phyloP scores from a whole-genome alignment of 352 stramenopile species.

The Phytophthora fragariae region DNA sequence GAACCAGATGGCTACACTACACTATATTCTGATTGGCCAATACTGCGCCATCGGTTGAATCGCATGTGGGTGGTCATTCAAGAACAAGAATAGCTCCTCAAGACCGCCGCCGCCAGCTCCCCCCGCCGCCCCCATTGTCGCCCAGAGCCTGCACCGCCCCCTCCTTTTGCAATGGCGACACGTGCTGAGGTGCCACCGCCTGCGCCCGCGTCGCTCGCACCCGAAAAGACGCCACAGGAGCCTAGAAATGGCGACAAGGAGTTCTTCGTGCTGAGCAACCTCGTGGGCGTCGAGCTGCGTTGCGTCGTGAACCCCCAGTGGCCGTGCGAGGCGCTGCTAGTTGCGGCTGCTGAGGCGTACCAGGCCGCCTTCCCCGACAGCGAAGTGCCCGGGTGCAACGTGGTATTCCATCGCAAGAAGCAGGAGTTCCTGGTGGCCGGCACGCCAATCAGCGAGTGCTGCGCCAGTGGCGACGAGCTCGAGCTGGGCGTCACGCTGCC shows the following conservation, averaged over 20 bases:
- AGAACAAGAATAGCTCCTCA: conserved; percentile 10
- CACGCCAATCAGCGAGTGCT: conserved; percentile 62
- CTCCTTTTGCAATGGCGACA: conserved; percentile 25
- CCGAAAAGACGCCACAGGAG: conserved; percentile 22
- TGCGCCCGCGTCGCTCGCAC: conserved; percentile 19
- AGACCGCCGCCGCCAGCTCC: neutral
- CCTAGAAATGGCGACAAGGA: conserved; percentile 25
- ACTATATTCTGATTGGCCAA: conserved; percentile 28
- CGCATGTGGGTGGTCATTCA: conserved; percentile 19
- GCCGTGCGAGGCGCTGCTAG: conserved; percentile 77
- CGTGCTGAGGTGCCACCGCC: conserved; percentile 11
- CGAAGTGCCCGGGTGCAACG: conserved; percentile 81
- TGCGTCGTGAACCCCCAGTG: conserved; percentile 66
- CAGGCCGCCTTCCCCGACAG: conserved; percentile 57
- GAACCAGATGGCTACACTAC: conserved; percentile 29
- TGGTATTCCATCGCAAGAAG: conserved; percentile 71
- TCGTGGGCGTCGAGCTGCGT: conserved; percentile 65
- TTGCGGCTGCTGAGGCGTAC: conserved; percentile 71
- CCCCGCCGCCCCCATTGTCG: neutral
- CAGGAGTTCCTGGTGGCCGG: conserved; percentile 60
- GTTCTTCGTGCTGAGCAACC: conserved; percentile 53
- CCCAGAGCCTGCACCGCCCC: neutral
- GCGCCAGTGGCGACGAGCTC: conserved; percentile 63
- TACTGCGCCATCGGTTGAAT: conserved; percentile 16
- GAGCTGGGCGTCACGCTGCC: conserved; percentile 64